Base-by-base conservation (phyloP, 805 yeast genomes). In the Suhomyces xylopsoci region DNA sequence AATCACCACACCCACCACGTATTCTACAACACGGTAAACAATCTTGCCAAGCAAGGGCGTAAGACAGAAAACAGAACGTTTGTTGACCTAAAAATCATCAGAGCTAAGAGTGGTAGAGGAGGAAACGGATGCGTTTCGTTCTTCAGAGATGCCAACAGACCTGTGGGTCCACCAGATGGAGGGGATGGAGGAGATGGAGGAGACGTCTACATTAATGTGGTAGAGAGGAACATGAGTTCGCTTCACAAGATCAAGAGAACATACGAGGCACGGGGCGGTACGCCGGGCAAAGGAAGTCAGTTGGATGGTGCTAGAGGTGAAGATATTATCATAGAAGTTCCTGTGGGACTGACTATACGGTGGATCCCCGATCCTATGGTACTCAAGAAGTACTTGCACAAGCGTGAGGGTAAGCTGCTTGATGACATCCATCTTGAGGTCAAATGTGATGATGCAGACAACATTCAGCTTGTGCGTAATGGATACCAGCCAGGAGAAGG, bases 161-260 rank as follows among this genome's bases (percentile, higher is more conserved):
- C 96, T 0, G 78, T 80, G 17, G 99, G 99, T 0, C 98, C 99
- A 0, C 96, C 99, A 0, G 96, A 92, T 68, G 99, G 99, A n/a
- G 99, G 99, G 8, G 97, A 94, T 70, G 99, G 99, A 28, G 99
- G 98, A 4, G 73, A 78, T 55, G 99, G 99, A 20, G 99, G 99
- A 2, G 79, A 85, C 50, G 80, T 94, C 2, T 93, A 87, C 64
- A 82, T 94, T 2, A 89, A 86, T 64, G 97, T 96, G 2, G 84
- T 85, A 1, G 82, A 82, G 48, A 43, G 46, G 44, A 88, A 88
- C 20, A 61, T 88, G 43, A 81, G 84, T 36, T 85, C 94, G 3
- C 68, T 94, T 53, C 90, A 90, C 60, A 83, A 83, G 54, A 62
- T 93, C 26, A 80, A 80, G 55, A 80, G 86, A 36, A 79, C 79